These are phyloP conservation scores for Boletales sp. DNA, from an alignment of 768 basidiomycete species.

Conservation along the genomic window DNA sequence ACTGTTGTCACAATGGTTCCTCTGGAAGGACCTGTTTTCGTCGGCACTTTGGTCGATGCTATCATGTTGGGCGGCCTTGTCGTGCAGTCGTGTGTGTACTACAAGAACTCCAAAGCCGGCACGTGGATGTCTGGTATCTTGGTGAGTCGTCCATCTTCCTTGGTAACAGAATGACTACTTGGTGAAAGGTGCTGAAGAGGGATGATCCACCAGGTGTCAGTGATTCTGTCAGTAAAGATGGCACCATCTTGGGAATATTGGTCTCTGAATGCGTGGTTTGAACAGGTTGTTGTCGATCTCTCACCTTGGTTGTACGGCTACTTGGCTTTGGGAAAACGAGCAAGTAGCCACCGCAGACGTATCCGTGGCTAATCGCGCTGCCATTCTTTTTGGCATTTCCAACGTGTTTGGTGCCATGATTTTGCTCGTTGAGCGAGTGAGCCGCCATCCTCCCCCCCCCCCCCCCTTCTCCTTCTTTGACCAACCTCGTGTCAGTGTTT, in stretches of 20 bases:
- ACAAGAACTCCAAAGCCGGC: slow-evolving; percentile 15
- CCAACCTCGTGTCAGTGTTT: slow-evolving; percentile 10
- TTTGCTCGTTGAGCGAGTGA: slow-evolving; percentile 15
- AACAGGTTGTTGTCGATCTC: slow-evolving; percentile 14
- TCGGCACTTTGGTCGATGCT: slow-evolving; percentile 21
- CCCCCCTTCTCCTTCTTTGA: background rate
- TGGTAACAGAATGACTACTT: background rate
- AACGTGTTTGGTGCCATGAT: slow-evolving; percentile 11
- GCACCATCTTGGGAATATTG: background rate
- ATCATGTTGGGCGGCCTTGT: slow-evolving; percentile 22
- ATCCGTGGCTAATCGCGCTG: slow-evolving; percentile 9
- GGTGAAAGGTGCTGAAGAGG: slow-evolving; percentile 1
- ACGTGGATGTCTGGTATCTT: slow-evolving; percentile 10
- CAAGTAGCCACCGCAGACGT: background rate
- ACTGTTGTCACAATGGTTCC: slow-evolving; percentile 13
- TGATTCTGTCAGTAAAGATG: slow-evolving; percentile 17
- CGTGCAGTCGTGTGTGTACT: slow-evolving; percentile 26
- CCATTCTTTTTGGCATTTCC: slow-evolving; percentile 18
- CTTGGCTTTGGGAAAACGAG: slow-evolving; percentile 20
- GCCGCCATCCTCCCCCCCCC: background rate
- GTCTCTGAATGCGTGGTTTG: slow-evolving; percentile 5
- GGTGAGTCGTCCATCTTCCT: slow-evolving; percentile 11
- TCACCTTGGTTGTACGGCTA: slow-evolving; percentile 13
- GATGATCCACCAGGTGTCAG: slow-evolving; percentile 7
- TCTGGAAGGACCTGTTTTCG: slow-evolving; percentile 24